Evolutionary conservation across 768 basidiomycete species (phyloP), one percentile per base, ranked within the genome.

Genomic region (Russula compacta): DNA sequence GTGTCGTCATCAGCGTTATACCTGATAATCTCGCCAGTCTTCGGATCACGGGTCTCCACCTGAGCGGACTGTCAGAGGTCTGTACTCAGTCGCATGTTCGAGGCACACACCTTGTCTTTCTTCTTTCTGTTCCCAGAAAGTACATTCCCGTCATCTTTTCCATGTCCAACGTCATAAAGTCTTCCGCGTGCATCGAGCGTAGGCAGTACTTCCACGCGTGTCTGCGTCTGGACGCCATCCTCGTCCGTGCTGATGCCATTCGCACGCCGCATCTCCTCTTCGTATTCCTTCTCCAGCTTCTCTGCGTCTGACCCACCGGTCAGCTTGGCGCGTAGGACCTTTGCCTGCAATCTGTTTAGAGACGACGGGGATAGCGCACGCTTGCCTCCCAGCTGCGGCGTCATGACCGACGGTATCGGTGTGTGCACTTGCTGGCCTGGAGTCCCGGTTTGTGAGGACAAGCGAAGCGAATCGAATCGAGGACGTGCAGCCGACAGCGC

Each of bases 1-100:
- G 79, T 79, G 70, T 98, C 94, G 68, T 98, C 95, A 67, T 98
- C 93, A 2, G 88, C 85, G 72, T 95, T 94, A 72, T 86, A 86
- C 21, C 95, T 83, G 53, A 98, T 73, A 35, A 97, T 76, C 55
- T 98, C 90, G 6, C 95, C 95, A 0, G 93, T 93, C 72, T 90
- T 92, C 17, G 81, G 80, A 69, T 98, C 93, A 57, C 88, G 88
- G 1, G 91, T 93, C 71, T 95, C 92, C 63, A 93, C 86, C 84
- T 89, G 17, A 63, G 53, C 46, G 15, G 17, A 8, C n/a, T 49
- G 47, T n/a, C 61, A 49, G 49, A 43, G 46, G 51, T 24, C 32
- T 52, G 56, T 51, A 38, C 17, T 11, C 53, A 47, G 35, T 42
- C 56, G 64, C 52, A 42, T 2, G 38, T 61, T 32, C 24, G 64